Evolutionary conservation across 1,284 basidiomycete species (phyloP), one percentile per base, ranked within the genome.

Genomic region (Mycena citricolor): DNA sequence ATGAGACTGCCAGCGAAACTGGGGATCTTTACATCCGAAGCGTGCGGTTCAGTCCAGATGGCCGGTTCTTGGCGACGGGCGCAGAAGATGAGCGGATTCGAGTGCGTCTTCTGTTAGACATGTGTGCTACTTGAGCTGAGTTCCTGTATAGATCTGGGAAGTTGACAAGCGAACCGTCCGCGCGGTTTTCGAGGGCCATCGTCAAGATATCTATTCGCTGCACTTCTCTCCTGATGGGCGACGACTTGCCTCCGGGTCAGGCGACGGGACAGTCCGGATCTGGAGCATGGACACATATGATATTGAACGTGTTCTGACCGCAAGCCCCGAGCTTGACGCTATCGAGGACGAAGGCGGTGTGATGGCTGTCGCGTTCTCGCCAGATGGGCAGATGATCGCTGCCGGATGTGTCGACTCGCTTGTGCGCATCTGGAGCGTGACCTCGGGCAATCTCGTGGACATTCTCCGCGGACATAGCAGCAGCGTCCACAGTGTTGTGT

Each of bases 181-280:
- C 42, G 79, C 78, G 54, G 68, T 85, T 10, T 87, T 92, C 58
- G 78, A 83, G 49, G 90, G 90, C 2, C 90, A 93, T 64, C 80
- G 82, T 61, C 86, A 89, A 61, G 90, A 93, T 64, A 91, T 94
- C 58, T 94, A 92, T 68, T 88, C 87, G 16, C 78, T 93, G 55
- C 86, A 89, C 60, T 92, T 89, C 62, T 86, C 85, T 5, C 71
- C 74, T 14, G 85, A 90, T 58, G 90, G 90, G 2, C 69, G 79
- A 16, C 74, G 86, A 57, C 81, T 92, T 54, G 86, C 90, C 20
- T 87, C 83, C 12, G 89, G 89, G 20, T 89, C 86, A 1, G 89
- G 89, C 11, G 90, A 93, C 69, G 84, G 84, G 66, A 89, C 86
- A 2, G 87, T 86, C 11, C 72, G 86, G 39, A 82, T 92, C 47